These are phyloP conservation scores for Dorcoceras hygrometricum DNA, from an alignment of 257 asterid genomes.

Conservation along the genomic window DNA sequence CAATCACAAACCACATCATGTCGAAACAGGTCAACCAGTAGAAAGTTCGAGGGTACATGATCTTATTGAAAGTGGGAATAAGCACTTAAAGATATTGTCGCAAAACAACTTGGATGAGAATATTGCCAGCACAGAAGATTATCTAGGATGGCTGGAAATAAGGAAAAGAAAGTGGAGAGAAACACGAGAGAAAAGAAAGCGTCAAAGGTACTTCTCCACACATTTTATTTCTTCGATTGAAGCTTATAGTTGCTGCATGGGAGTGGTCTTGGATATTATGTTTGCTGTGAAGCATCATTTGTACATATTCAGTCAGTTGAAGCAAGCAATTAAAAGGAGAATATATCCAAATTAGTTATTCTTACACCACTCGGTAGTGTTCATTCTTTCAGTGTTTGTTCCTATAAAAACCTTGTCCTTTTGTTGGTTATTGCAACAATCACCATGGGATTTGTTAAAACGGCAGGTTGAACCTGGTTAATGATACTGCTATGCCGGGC, in stretches of 20 bases:
- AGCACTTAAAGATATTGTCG: constrained; percentile 29
- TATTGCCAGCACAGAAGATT: constrained; percentile 62
- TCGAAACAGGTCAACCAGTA: constrained; percentile 31
- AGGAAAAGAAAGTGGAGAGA: constrained; percentile 96
- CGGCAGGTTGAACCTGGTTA: constrained; percentile 50
- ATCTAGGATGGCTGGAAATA: constrained; percentile 90
- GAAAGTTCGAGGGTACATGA: constrained; percentile 39
- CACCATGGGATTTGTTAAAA: constrained; percentile 13
- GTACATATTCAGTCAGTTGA: background rate
- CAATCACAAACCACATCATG: constrained; percentile 37
- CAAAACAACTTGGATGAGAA: constrained; percentile 48
- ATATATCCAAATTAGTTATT: too few relatives aligned
- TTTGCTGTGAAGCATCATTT: background rate
- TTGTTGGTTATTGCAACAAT: constrained; percentile 20
- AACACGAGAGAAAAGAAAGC: constrained; percentile 72
- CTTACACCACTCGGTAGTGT: constrained; percentile 4
- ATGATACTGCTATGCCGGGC: constrained; percentile 39
- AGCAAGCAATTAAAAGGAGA: background rate
- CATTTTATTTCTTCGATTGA: background rate
- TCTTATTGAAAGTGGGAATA: constrained; percentile 31
- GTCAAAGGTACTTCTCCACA: constrained; percentile 59
- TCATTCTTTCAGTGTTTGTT: background rate
- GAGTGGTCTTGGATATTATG: background rate
- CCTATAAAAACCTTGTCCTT: constrained; percentile 7
- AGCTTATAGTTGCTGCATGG: background rate